Evolutionary conservation across 805 yeast genomes (phyloP).

Genomic region (Jamesozyma gamospora): DNA sequence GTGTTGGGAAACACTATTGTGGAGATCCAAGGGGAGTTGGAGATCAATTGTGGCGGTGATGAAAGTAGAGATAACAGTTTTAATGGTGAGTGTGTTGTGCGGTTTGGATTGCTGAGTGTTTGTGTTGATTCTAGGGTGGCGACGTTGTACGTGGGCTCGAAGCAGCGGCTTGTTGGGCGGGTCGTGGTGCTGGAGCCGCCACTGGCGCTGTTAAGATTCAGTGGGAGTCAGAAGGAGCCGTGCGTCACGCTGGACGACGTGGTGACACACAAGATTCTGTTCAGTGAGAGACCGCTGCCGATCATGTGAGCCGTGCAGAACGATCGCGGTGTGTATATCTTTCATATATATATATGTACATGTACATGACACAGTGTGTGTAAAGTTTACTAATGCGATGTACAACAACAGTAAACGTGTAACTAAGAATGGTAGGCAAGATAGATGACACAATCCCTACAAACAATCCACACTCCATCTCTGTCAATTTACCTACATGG

Average conservation of each 20-base stretch:
- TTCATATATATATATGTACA: background rate
- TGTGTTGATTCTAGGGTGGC: constrained; percentile 32
- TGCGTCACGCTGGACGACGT: constrained; percentile 58
- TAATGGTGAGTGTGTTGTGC: constrained; percentile 12
- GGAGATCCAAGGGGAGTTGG: constrained; percentile 68
- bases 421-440: constrained; percentile 11
- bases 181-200: constrained; percentile 54
- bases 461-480: constrained; percentile 84
- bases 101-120: constrained; percentile 21
- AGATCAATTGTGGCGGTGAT: constrained; percentile 30
- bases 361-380: no score
- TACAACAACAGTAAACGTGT: no score
- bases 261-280: constrained; percentile 47
- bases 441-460: constrained; percentile 85
- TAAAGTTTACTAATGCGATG: no score
- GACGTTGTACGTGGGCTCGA: constrained; percentile 52
- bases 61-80: constrained; percentile 18
- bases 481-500: constrained; percentile 95
- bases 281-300: constrained; percentile 64
- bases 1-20: constrained; percentile 49
- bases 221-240: no score
- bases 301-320: no score
- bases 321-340: background rate
- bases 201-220: constrained; percentile 47
- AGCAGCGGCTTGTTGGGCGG: constrained; percentile 59